Percentiles rank a stretch among this genome's conserved stretches.
Conservation (phyloP, 2,329 filamentous ascomycete genomes). For the Penicillium sp. region DNA sequence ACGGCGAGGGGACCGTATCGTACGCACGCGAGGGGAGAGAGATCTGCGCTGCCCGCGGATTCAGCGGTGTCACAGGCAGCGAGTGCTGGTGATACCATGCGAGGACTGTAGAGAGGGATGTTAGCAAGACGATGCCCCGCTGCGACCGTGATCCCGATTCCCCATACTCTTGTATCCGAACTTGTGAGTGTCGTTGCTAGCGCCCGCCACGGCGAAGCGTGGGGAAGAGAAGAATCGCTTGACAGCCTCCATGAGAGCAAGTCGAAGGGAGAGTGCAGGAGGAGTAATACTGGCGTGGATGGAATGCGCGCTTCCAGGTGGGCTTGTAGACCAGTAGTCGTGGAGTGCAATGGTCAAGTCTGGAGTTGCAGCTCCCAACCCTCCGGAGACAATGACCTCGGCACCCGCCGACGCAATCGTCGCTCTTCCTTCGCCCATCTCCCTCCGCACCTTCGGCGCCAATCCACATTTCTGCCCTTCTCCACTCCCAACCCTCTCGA, state of each 20-base stretch:
- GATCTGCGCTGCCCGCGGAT: conserved; percentile 67
- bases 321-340: neutral
- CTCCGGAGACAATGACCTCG: conserved; percentile 16
- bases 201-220: conserved; percentile 83
- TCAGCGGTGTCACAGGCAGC: conserved; percentile 77
- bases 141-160: neutral
- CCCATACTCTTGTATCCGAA: conserved; percentile 79
- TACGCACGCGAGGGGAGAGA: conserved; percentile 59
- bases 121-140: conserved; percentile 10
- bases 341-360: neutral
- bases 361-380: neutral
- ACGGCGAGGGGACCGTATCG: conserved; percentile 63
- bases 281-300: neutral
- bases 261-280: conserved; percentile 15
- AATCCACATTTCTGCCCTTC: neutral
- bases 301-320: too few relatives aligned
- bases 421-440: conserved; percentile 13
- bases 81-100: conserved; percentile 79
- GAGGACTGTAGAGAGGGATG: conserved; percentile 66
- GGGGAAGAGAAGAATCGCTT: conserved; percentile 76
- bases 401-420: conserved; percentile 17
- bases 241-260: conserved; percentile 51
- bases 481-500: neutral
- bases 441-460: too few relatives aligned
- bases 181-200: conserved; percentile 77